Percentiles rank a stretch among this genome's conserved stretches.
phyloP scores from a whole-genome alignment of 1,284 basidiomycete genomes.

The Agaricales sp. region DNA sequence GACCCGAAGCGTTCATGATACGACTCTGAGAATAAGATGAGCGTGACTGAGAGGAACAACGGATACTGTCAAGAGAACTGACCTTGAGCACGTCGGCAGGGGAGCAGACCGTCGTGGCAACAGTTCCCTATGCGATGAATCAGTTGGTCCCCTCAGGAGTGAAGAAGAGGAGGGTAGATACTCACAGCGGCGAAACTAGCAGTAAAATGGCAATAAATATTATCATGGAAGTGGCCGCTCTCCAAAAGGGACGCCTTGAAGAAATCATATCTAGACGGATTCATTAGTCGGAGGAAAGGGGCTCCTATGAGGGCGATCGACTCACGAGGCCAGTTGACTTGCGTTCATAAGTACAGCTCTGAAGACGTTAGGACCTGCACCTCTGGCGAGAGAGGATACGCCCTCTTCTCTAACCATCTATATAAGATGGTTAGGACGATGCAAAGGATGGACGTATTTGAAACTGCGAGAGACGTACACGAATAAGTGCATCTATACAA shows the following conservation, averaged over 20 bases:
- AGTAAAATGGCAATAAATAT: constrained; percentile 73
- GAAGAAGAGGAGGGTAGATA: constrained; percentile 8
- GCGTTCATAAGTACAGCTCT: constrained; percentile 87
- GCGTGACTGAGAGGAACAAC: background rate
- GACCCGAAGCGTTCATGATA: constrained; percentile 85
- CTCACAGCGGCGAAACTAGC: constrained; percentile 78
- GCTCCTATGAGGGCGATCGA: constrained; percentile 10
- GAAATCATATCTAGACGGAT: constrained; percentile 66
- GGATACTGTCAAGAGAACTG: constrained; percentile 10
- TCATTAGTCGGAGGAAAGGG: constrained; percentile 2
- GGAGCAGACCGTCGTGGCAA: constrained; percentile 89
- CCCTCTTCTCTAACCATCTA: constrained; percentile 86
- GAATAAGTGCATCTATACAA: constrained; percentile 74
- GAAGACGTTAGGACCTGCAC: constrained; percentile 81
- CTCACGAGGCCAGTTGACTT: constrained; percentile 80
- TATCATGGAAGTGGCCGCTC: constrained; percentile 65
- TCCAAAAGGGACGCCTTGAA: constrained; percentile 77
- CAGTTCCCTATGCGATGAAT: constrained; percentile 66
- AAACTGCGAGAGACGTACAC: constrained; percentile 35
- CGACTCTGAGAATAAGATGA: constrained; percentile 37
- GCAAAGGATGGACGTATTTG: constrained; percentile 1
- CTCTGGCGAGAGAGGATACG: constrained; percentile 59
- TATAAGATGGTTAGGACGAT: background rate
- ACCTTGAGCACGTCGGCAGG: constrained; percentile 88
- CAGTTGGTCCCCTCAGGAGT: background rate